A percentile compares a stretch with the other conserved stretches of the same genome.
These are phyloP conservation scores for Talaromyces sp. DNA, from an alignment of 2,329 filamentous ascomycete genomes.

Conservation along the genomic window DNA sequence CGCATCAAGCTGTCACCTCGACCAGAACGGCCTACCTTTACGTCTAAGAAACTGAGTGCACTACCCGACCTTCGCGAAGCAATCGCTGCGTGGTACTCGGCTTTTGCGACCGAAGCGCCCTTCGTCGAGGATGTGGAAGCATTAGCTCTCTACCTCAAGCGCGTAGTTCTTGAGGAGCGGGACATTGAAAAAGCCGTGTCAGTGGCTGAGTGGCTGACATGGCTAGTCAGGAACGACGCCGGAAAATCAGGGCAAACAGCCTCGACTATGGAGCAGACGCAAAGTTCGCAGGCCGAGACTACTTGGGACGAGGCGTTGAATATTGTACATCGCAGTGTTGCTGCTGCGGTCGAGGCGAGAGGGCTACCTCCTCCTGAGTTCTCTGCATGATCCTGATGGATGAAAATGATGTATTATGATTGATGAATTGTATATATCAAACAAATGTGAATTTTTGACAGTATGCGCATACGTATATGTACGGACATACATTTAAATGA, in stretches of 20 bases:
- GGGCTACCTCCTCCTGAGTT: constrained; percentile 48
- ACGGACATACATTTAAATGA: neutral
- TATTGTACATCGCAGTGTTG: constrained; percentile 42
- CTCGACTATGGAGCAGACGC: neutral
- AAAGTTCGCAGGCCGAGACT: constrained; percentile 22
- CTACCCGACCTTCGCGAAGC: constrained; percentile 68
- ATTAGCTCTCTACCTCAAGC: constrained; percentile 67
- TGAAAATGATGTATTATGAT: neutral
- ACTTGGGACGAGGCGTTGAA: constrained; percentile 39
- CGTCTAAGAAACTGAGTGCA: constrained; percentile 53
- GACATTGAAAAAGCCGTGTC: constrained; percentile 72
- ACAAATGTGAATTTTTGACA: no score
- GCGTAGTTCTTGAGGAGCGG: constrained; percentile 70
- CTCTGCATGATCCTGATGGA: constrained; percentile 7
- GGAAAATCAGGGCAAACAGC: constrained; percentile 33
- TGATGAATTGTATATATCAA: neutral
- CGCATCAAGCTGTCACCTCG: constrained; percentile 46
- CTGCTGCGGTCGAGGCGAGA: constrained; percentile 42
- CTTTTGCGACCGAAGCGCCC: constrained; percentile 71
- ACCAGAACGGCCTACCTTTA: constrained; percentile 59
- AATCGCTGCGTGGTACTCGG: constrained; percentile 70
- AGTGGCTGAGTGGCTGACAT: constrained; percentile 63
- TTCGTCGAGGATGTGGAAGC: constrained; percentile 74
- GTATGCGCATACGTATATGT: neutral
- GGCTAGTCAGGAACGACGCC: constrained; percentile 42